A percentile compares a stretch with the other conserved stretches of the same genome.
Evolutionary conservation across 495 filamentous ascomycete genomes (phyloP).

Genomic region (Talaromyces stipitatus): DNA sequence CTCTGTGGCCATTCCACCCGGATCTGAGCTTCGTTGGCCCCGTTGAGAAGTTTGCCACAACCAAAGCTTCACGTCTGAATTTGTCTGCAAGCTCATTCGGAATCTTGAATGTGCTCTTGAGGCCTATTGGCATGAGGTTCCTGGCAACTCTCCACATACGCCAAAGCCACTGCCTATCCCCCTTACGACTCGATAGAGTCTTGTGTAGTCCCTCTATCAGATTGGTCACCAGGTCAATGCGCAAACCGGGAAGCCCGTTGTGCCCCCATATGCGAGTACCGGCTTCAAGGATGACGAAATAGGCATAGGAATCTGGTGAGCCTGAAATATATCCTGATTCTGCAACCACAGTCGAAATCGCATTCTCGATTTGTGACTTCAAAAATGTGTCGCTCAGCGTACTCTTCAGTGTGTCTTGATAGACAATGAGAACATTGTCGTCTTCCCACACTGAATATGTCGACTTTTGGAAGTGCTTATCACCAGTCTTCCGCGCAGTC

Average conservation of each 20-base stretch:
- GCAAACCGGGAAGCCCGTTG: background rate
- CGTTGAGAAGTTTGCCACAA: constrained; percentile 7
- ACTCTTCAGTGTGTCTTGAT: constrained; percentile 28
- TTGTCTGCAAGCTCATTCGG: constrained; percentile 3
- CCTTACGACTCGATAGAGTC: constrained; percentile 27
- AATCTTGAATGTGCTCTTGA: background rate
- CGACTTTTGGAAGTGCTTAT: background rate
- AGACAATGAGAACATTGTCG: constrained; percentile 42
- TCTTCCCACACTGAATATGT: constrained; percentile 53
- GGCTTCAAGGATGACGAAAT: constrained; percentile 32
- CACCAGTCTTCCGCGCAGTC: constrained; percentile 17
- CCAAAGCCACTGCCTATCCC: constrained; percentile 37
- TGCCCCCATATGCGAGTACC: constrained; percentile 18
- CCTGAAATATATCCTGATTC: constrained; percentile 24
- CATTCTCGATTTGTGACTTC: constrained; percentile 25
- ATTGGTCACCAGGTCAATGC: constrained; percentile 3
- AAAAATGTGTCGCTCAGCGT: constrained; percentile 24
- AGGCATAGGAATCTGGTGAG: constrained; percentile 25
- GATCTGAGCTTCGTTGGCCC: constrained; percentile 12
- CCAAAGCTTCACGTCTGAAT: background rate
- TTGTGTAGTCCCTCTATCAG: constrained; percentile 19
- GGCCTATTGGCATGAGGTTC: constrained; percentile 25
- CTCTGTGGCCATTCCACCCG: constrained; percentile 15
- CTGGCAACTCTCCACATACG: constrained; percentile 36
- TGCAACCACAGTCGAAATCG: constrained; percentile 19